These are phyloP conservation scores for Penstemon barbatus DNA, from an alignment of 257 asterid genomes.

Conservation along the genomic window DNA sequence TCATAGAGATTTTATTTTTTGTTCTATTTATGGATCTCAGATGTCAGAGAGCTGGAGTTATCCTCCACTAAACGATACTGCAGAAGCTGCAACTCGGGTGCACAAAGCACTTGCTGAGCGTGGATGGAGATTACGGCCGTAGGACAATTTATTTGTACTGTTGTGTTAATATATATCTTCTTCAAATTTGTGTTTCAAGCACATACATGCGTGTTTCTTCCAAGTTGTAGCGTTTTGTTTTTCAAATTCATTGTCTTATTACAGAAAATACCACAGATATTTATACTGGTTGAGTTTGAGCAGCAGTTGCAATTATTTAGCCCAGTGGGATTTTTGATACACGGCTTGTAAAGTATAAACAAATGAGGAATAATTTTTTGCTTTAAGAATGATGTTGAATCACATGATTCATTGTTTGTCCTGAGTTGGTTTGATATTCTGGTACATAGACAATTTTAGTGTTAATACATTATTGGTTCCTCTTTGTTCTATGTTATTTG, in stretches of 20 bases:
- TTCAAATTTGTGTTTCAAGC: slow-evolving; percentile 3
- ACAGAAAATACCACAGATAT: slow-evolving; percentile 26
- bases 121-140: slow-evolving; percentile 84
- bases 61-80: slow-evolving; percentile 89
- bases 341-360: slow-evolving; percentile 37
- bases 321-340: slow-evolving; percentile 35
- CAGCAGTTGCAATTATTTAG: slow-evolving; percentile 35
- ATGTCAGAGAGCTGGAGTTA: slow-evolving; percentile 96
- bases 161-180: slow-evolving; percentile 4
- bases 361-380: neutral
- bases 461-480: too few species aligned
- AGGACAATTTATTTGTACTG: slow-evolving; percentile 22
- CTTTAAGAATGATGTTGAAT: neutral
- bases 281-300: slow-evolving; percentile 28
- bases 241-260: neutral
- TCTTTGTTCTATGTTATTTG: too few species aligned
- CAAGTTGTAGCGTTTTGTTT: neutral
- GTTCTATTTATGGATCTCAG: slow-evolving; percentile 41
- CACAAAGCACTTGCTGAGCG: slow-evolving; percentile 78
- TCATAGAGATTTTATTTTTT: slow-evolving; percentile 2
- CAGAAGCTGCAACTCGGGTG: slow-evolving; percentile 79
- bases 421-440: too few species aligned
- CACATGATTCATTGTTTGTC: too few species aligned
- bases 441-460: too few species aligned
- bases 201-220: neutral